These are phyloP conservation scores for Metschnikowia gelsemii DNA, from an alignment of 805 yeast species.

Conservation along the genomic window DNA sequence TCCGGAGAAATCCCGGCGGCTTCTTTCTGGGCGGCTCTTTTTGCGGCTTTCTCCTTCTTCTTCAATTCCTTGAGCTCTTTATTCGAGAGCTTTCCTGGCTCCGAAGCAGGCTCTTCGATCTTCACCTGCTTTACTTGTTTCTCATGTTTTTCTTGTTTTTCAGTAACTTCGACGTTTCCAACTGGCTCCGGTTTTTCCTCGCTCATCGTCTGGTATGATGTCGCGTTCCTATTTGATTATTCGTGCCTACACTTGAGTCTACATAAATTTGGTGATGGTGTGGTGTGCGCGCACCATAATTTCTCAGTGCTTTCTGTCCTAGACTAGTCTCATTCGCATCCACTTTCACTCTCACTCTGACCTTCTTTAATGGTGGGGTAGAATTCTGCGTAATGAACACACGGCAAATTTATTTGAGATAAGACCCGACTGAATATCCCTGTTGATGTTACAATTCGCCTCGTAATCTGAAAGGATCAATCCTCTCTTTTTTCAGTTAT, in stretches of 20 bases:
- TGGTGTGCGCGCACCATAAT: constrained; percentile 6
- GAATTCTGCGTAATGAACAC: too few species aligned
- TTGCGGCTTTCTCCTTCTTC: constrained; percentile 88
- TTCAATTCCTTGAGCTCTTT: constrained; percentile 85
- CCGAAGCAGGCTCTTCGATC: constrained; percentile 9
- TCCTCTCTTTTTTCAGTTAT: too few species aligned
- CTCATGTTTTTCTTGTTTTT: too few species aligned
- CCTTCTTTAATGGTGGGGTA: too few species aligned
- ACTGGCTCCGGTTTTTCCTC: constrained; percentile 14
- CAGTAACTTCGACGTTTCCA: too few species aligned
- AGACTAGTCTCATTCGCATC: background rate
- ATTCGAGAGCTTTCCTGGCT: constrained; percentile 46
- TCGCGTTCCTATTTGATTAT: background rate
- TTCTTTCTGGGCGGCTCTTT: constrained; percentile 83
- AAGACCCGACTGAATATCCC: too few species aligned
- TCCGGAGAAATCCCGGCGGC: constrained; percentile 56
- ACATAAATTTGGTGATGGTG: constrained; percentile 1
- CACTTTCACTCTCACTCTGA: background rate
- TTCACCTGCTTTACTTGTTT: constrained; percentile 12
- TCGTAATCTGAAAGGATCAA: too few species aligned
- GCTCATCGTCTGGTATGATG: constrained; percentile 7
- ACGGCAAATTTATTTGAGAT: too few species aligned
- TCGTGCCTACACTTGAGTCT: background rate
- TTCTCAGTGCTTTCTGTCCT: background rate
- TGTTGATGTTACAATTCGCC: too few species aligned